A percentile compares a stretch with the other conserved stretches of the same genome.
Conservation (phyloP, 129 eudicot genomes). For the Ambrosia artemisiifolia region DNA sequence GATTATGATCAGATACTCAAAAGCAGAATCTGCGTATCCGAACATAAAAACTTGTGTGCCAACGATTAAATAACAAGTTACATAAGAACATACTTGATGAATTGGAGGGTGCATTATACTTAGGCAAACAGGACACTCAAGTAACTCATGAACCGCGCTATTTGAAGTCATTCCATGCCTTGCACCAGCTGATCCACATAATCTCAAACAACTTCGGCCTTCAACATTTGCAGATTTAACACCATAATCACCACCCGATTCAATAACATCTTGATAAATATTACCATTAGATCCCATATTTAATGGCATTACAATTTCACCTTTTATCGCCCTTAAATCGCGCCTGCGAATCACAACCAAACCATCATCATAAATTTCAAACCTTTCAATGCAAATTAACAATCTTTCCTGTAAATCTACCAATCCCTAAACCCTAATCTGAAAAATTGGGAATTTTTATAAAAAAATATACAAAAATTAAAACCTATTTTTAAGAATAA, state of each 20-base stretch:
- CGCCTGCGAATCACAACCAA: slow-evolving; percentile 27
- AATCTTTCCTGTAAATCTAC: neutral
- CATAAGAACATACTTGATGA: slow-evolving; percentile 50
- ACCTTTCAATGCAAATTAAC: neutral
- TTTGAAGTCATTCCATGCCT: slow-evolving; percentile 48
- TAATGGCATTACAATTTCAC: neutral
- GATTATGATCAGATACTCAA: neutral
- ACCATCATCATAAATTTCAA: neutral
- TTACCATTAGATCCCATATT: slow-evolving; percentile 59
- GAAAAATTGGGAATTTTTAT: neutral
- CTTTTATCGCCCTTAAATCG: slow-evolving; percentile 1
- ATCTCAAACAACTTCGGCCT: slow-evolving; percentile 38
- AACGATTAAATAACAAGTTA: neutral
- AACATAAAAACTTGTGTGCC: neutral
- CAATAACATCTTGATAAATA: slow-evolving; percentile 34
- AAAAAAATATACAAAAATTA: no score
- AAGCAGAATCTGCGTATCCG: neutral
- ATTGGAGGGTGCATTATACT: slow-evolving; percentile 73
- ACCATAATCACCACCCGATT: slow-evolving; percentile 44
- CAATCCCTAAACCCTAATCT: neutral
- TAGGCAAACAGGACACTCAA: slow-evolving; percentile 68
- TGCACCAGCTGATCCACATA: slow-evolving; percentile 32
- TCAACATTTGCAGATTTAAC: slow-evolving; percentile 43
- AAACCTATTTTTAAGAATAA: no score
- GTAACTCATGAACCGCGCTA: slow-evolving; percentile 63